Conservation (phyloP, 2,329 filamentous ascomycete species). For the Curvularia sp. region DNA sequence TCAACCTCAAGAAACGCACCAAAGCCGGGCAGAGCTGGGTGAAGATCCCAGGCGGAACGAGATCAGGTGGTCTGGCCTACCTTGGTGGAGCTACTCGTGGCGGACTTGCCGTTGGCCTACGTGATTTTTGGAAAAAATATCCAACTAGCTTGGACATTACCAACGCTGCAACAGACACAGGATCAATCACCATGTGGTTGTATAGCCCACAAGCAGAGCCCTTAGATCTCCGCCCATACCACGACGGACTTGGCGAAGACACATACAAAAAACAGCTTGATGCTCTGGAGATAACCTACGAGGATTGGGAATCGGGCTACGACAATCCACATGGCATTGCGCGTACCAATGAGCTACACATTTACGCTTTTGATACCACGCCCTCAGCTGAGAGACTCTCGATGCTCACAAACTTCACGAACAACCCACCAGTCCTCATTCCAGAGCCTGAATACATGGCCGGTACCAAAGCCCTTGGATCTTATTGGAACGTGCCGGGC, state of each 20-base stretch:
- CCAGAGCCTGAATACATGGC: constrained; percentile 60
- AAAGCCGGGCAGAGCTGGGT: constrained; percentile 65
- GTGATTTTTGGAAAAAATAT: constrained; percentile 70
- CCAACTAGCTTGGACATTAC: constrained; percentile 65
- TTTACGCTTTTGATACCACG: constrained; percentile 62
- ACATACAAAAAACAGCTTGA: constrained; percentile 66
- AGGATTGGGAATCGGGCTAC: constrained; percentile 65
- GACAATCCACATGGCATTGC: constrained; percentile 66
- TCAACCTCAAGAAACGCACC: constrained; percentile 67
- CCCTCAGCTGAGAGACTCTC: constrained; percentile 59
- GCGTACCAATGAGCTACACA: constrained; percentile 64
- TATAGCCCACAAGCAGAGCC: constrained; percentile 65
- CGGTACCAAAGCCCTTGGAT: constrained; percentile 61
- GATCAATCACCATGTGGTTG: constrained; percentile 66
- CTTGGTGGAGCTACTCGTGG: constrained; percentile 64
- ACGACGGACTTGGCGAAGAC: constrained; percentile 64
- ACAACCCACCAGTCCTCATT: constrained; percentile 62
- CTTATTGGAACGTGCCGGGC: constrained; percentile 61
- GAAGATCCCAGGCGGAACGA: constrained; percentile 64
- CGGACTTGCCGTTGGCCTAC: constrained; percentile 65
- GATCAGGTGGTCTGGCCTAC: constrained; percentile 65
- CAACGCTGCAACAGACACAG: constrained; percentile 59
- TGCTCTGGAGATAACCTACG: constrained; percentile 68
- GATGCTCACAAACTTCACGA: constrained; percentile 55
- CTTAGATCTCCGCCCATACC: constrained; percentile 64